phyloP scores from a whole-genome alignment of 1,139 yeast genomes.

The Nadsonia starkeyi-henricii region DNA sequence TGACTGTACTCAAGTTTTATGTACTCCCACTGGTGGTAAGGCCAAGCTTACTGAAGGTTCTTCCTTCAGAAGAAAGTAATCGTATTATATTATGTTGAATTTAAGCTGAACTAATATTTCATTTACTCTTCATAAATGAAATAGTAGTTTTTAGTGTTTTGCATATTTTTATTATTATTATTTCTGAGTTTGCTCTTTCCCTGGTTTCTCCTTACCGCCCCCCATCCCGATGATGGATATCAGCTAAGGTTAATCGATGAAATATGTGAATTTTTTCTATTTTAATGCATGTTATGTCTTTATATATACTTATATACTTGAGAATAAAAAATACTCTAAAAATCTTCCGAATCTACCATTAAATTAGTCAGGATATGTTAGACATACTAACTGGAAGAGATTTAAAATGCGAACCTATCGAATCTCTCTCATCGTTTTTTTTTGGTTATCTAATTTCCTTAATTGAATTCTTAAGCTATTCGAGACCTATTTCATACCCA shows the following conservation, averaged over 20 bases:
- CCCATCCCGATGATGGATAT: too few relatives aligned
- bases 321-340: neutral
- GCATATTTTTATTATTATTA: neutral
- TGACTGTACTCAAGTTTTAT: conserved; percentile 93
- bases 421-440: too few relatives aligned
- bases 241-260: neutral
- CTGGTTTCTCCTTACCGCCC: neutral
- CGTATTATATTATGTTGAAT: conserved; percentile 6
- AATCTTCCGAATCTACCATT: neutral
- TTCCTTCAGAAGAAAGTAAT: conserved; percentile 97
- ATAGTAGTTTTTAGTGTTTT: neutral
- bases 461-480: too few relatives aligned
- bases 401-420: too few relatives aligned
- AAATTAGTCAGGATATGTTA: too few relatives aligned
- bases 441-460: too few relatives aligned
- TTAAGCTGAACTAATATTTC: neutral
- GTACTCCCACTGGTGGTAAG: conserved; percentile 99
- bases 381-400: too few relatives aligned
- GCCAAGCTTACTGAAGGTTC: conserved; percentile 98
- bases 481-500: too few relatives aligned
- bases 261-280: conserved; percentile 1
- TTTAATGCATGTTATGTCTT: neutral
- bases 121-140: too few relatives aligned
- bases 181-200: neutral
- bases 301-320: conserved; percentile 2